Conservation (phyloP, 768 basidiomycete genomes). For the Naematelia encephala region DNA sequence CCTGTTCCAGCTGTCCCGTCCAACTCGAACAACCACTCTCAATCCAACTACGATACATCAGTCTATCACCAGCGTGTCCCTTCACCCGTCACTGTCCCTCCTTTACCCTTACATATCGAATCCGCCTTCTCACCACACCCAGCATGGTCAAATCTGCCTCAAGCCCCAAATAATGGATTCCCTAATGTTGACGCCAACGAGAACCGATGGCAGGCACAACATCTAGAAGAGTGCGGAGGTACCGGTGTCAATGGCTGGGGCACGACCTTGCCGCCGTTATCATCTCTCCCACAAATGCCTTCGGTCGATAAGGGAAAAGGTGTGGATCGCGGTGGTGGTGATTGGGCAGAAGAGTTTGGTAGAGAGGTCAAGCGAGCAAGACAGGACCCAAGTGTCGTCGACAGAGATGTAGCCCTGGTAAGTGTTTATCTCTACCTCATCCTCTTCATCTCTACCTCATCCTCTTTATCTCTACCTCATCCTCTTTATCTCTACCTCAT, state of each 20-base stretch:
- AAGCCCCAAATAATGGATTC: neutral
- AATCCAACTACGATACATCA: neutral
- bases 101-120: neutral
- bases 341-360: neutral
- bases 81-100: neutral
- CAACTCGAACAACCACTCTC: neutral
- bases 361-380: neutral
- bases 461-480: neutral
- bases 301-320: neutral
- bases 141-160: neutral
- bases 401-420: slow-evolving; percentile 9
- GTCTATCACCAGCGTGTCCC: neutral
- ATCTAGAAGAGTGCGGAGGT: neutral
- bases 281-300: neutral
- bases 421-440: neutral
- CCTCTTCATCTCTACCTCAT: neutral
- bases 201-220: neutral
- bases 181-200: neutral
- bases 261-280: neutral
- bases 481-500: neutral
- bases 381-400: neutral
- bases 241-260: neutral
- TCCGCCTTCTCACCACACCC: neutral
- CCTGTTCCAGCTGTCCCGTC: neutral
- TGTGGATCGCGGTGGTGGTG: neutral